Evolutionary conservation across 2,329 filamentous ascomycete species (phyloP), one percentile per base, ranked within the genome.

Genomic region (Lecanicillium sp.): DNA sequence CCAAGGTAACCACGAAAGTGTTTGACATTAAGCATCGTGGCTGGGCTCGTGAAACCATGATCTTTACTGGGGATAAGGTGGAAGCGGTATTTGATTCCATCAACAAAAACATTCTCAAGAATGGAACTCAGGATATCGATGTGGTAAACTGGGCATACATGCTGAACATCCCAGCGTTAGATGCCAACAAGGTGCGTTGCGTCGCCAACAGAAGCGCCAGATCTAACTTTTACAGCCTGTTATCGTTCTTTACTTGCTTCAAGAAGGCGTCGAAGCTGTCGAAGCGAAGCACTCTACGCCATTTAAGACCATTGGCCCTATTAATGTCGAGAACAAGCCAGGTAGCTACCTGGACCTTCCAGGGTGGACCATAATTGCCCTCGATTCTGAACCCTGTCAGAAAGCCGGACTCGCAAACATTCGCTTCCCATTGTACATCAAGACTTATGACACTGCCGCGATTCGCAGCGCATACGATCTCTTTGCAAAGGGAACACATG

Each of bases 111-210:
- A 53, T 70, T 3, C 49, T 68, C 5, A 59, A 61, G 29, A 57
- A 64, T 36, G 66, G 62, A 9, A 64, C 57, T 4, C 65, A 69
- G 50, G 59, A 64, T 13, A 45, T 50, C 2, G 65, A 65, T 27
- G 43, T 75, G 14, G 64, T 67, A 44, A 70, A 72, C 51, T 76
- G 66, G 66, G 66, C 63, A 0, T 71, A 69, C 52, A 68, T 64
- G 63, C 52, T 66, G 17, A 61, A 61, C 35, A 57, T 62, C 30
- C 54, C 65, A 3, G 49, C 49, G 10, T 41, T 58, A 4, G 68
- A 73, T 50, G 55, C 70, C 0, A 46, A 58, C 10, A 61, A 62
- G 22, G 61, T 65, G 28, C 51, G 57, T 50, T n/a, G 2, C 1
- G 28, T 44, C 13, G 50, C 52, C 25, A 46, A 33, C 33, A 41